Conservation (phyloP, 2,329 filamentous ascomycete genomes). For the Aureobasidium leucospermi region DNA sequence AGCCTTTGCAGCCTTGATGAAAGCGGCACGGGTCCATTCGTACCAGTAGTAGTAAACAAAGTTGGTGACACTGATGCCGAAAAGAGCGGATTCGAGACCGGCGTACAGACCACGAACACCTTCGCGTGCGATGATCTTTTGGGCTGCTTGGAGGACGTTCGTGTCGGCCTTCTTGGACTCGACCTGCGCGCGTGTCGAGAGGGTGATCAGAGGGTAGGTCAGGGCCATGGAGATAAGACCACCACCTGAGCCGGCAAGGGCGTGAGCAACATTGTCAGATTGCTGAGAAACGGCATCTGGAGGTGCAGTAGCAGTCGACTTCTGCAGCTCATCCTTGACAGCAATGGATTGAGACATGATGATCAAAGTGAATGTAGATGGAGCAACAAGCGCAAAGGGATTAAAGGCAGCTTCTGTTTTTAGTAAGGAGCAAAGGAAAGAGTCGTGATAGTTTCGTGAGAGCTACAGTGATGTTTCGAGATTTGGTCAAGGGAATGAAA, state of each 20-base stretch:
- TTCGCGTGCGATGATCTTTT: conserved; percentile 83
- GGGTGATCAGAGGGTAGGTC: conserved; percentile 95
- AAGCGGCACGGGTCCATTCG: conserved; percentile 80
- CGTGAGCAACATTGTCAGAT: conserved; percentile 95
- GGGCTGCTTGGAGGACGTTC: conserved; percentile 73
- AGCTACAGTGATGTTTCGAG: background rate
- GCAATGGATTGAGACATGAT: conserved; percentile 34
- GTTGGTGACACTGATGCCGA: conserved; percentile 97
- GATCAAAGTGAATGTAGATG: background rate
- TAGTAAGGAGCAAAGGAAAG: background rate
- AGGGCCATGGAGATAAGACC: conserved; percentile 92
- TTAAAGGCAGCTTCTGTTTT: background rate
- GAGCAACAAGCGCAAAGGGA: background rate
- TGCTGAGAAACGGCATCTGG: conserved; percentile 64
- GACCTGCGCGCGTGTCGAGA: conserved; percentile 95
- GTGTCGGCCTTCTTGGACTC: conserved; percentile 90
- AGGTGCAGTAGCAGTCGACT: conserved; percentile 20
- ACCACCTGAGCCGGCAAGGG: conserved; percentile 80
- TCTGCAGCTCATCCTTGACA: conserved; percentile 21
- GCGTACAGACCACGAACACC: conserved; percentile 84
- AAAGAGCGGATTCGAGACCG: conserved; percentile 86
- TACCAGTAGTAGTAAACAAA: conserved; percentile 99
- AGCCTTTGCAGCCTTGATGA: conserved; percentile 26
- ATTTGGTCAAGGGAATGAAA: background rate
- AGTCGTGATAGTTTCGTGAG: background rate